A percentile compares a stretch with the other conserved stretches of the same genome.
These are phyloP conservation scores for Coelastrella sp. DNA, from an alignment of 139 green algal species.

Conservation along the genomic window DNA sequence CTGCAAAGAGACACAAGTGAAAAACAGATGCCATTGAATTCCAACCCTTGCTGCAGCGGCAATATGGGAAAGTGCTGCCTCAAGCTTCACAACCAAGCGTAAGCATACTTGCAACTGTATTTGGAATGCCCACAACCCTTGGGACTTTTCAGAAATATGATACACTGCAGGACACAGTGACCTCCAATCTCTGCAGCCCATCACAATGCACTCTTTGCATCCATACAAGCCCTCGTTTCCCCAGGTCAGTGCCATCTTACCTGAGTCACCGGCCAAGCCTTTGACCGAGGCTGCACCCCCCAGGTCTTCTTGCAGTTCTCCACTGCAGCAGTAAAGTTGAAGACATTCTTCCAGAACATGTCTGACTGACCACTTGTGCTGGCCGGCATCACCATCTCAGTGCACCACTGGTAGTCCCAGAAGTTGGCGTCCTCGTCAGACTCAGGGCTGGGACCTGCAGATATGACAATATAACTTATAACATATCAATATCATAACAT, in stretches of 20 bases:
- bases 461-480: neutral
- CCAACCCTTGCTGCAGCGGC: neutral
- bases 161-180: too few relatives aligned
- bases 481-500: neutral
- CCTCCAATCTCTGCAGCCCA: too few relatives aligned
- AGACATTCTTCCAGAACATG: slow-evolving; percentile 79
- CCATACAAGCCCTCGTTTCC: too few relatives aligned
- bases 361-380: slow-evolving; percentile 72
- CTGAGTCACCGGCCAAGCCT: slow-evolving; percentile 15
- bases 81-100: neutral
- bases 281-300: slow-evolving; percentile 69
- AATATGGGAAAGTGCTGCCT: too few relatives aligned
- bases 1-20: slow-evolving; percentile 31
- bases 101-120: too few relatives aligned
- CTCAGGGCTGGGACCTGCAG: slow-evolving; percentile 73
- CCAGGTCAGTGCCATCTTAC: neutral
- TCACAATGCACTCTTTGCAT: too few relatives aligned
- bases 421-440: slow-evolving; percentile 78
- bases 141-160: too few relatives aligned
- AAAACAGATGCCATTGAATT: too few relatives aligned
- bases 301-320: slow-evolving; percentile 72
- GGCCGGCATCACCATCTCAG: slow-evolving; percentile 75
- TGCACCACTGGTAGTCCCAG: slow-evolving; percentile 86
- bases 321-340: slow-evolving; percentile 36
- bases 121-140: too few relatives aligned